Evolutionary conservation across 2,329 filamentous ascomycete species (phyloP).

Genomic region (Trichophyton benhamiae): DNA sequence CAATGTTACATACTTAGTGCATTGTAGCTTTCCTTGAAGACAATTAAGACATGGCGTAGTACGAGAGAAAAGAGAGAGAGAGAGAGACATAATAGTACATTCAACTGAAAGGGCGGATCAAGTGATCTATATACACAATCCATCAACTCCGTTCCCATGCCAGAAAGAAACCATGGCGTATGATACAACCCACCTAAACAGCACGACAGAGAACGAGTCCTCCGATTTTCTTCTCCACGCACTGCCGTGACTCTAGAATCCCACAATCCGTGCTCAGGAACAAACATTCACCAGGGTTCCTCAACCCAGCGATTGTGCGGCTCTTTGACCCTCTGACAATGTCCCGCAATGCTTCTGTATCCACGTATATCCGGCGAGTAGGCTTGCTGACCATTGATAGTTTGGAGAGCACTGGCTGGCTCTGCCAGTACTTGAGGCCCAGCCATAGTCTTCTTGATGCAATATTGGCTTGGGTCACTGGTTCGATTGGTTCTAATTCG

Average conservation of each 20-base stretch:
- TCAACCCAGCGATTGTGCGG: conserved; percentile 58
- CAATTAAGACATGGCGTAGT: background rate
- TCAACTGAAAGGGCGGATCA: conserved; percentile 2
- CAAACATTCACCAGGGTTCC: conserved; percentile 65
- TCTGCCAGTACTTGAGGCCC: conserved; percentile 80
- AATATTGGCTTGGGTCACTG: conserved; percentile 57
- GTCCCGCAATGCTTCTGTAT: conserved; percentile 48
- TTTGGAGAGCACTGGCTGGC: conserved; percentile 60
- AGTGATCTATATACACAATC: conserved; percentile 6
- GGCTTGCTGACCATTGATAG: conserved; percentile 60
- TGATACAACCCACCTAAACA: conserved; percentile 23
- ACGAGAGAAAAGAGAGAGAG: no score
- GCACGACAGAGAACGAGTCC: conserved; percentile 67
- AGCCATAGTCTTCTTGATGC: conserved; percentile 70
- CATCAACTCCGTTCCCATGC: conserved; percentile 11
- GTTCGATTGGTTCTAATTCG: conserved; percentile 31
- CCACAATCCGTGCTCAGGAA: conserved; percentile 68
- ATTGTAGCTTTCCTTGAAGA: background rate
- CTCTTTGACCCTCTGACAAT: conserved; percentile 58
- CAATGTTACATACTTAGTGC: background rate
- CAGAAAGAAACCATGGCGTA: conserved; percentile 6
- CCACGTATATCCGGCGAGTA: conserved; percentile 56
- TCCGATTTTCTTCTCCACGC: conserved; percentile 66
- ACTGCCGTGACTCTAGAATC: conserved; percentile 70
- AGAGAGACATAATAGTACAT: conserved; percentile 3